Base-by-base conservation (phyloP, 306 rosid species). In the Ammopiptanthus mongolicus region DNA sequence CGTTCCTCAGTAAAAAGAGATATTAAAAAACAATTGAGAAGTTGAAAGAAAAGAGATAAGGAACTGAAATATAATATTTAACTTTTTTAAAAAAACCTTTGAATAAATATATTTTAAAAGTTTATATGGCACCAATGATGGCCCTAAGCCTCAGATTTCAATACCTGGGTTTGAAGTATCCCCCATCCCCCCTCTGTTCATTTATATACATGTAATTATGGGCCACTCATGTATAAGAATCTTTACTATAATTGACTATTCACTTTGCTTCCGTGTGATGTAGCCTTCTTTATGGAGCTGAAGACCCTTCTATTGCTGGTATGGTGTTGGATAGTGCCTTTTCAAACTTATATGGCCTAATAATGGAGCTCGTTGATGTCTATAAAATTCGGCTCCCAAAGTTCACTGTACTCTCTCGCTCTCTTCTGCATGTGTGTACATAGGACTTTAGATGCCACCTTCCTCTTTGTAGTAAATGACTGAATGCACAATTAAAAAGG, bases 301-400 rank as follows among this genome's bases (percentile, higher is more conserved):
- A 92, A 89, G 97, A 95, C 84, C 88, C 96, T 80, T 92, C 97
- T 75, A 76, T 95, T 69, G 86, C 96, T 75, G 99, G 99, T 85
- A 90, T 92, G 97, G 99, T 92, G 84, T 83, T 95, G 86, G 99
- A 95, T 78, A 95, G 99, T 83, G 99, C 97, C 87, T 95, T 95
- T 83, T 92, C 99, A 75, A 95, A 90, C 79, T 81, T 95, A 46
- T 95, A 95, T 80, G 82, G 77, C 84, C 91, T 95, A 67, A 90
- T 95, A 96, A 81, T 95, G 92, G 99, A 95, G 85, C 89, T 95
- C 5, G 97, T 88, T 71, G 98, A 95, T 87, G 93, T 90, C 59
- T 92, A 95, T 77, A 90, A 87, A 86, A 90, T 95, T 70, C 97
- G 97, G 81, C 97, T 95, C 75, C 99, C 99, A 25, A 95, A 92